Evolutionary conservation across 495 filamentous ascomycete species (phyloP), one percentile per base, ranked within the genome.

Genomic region (Aspergillus nidulans): DNA sequence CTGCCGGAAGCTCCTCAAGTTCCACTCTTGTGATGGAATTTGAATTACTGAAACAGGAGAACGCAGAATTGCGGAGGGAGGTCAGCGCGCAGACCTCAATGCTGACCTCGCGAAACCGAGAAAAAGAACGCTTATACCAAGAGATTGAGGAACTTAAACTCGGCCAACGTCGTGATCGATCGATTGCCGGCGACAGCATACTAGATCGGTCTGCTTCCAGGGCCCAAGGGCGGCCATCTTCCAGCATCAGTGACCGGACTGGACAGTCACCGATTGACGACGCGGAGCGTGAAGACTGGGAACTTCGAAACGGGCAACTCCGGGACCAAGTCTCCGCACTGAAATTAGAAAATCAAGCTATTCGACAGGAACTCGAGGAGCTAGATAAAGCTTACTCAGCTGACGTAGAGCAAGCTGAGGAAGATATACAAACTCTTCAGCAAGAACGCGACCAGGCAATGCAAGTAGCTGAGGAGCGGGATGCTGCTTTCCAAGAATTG

Each of bases 81-180:
- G 87, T 97, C 24, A 89, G 91, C 53, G 94, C 95, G 10, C 94
- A 98, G 68, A 95, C 91, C 0, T 96, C 91, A 0, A 98, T 97
- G 92, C 83, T 98, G 7, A 97, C 95, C 4, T 96, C 94, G 28
- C 81, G 94, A 6, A 96, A 97, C 61, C 84, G 90, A 28, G 94
- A 98, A 67, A 92, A 94, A 64, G 92, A 97, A 61, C 86, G 91
- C 4, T 77, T 98, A 15, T 95, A 97, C 64, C 89, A 95, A 56
- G 94, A 98, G 64, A 98, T 97, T 41, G 94, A 98, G 71, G 91
- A 96, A 50, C 79, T 97, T 45, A 98, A 97, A 65, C 81, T 97
- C 55, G 83, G 85, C 3, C 85, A 90, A 56, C 84, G 90, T 13
- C 82, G 87, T 43, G 85, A 87, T 56, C 76, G 80, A 39, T 86